Evolutionary conservation across 805 yeast species (phyloP), one percentile per base, ranked within the genome.

Genomic region (Starmerella khaoyaiensis): DNA sequence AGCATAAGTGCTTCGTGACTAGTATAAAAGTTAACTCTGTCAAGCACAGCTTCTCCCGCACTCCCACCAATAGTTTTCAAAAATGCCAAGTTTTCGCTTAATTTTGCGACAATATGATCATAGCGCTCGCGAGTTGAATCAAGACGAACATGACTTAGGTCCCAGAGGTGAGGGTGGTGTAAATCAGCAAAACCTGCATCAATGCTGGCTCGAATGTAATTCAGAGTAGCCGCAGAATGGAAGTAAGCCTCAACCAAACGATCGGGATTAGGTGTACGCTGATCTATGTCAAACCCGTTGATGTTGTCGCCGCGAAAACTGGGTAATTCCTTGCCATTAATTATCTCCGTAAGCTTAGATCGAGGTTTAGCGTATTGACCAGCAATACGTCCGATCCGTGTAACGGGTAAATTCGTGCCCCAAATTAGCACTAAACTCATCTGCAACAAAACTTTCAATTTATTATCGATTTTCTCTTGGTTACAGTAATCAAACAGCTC

Each of bases 291-390:
- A 35, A 53, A 63, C 1, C 68, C 68, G 37, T 62, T 62, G 42
- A 62, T 58, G 36, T 63, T 62, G 45, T 62, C 67, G 4, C 67
- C 67, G 16, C 67, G 44, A 51, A 62, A 62, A 14, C 65, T 59
- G 8, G 62, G 62, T 35, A 62, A 54, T 30, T 57, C 60, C 22
- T 55, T 55, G 12, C 67, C 68, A 22, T 60, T 54, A 5, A 59
- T 58, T n/a, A 49, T 54, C 42, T 62, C 67, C 12, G 65, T 62
- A 31, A 58, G 49, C 44, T 61, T 62, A n/a, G 65, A 60, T 17
- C 67, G 52, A 1, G 67, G 67, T 49, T 62, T 62, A 11, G 67
- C 67, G 44, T 62, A 62, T 45, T 62, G 67, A 7, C 67, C 67
- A 2, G 67, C 67, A 31, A 62, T 62, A 16, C 67, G 56, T 11